Conservation (phyloP, 176 grass and related monocot species). For the Phragmites australis region DNA sequence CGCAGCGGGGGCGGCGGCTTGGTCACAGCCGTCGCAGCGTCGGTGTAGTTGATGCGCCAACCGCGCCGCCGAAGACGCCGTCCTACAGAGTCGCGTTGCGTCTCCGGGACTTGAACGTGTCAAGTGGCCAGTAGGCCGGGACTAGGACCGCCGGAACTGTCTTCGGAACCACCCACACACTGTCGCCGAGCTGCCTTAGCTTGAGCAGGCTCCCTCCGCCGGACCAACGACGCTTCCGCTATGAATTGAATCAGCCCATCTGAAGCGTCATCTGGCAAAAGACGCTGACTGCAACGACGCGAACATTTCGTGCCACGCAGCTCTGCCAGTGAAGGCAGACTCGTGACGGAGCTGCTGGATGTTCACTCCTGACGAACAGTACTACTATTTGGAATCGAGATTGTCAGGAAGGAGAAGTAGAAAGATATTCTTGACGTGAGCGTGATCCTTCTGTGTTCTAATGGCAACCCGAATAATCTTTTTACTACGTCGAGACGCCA, state of each 20-base stretch:
- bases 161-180: neutral
- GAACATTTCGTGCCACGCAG: neutral
- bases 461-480: neutral
- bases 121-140: slow-evolving; percentile 7
- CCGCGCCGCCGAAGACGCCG: neutral
- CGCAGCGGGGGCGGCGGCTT: too few species aligned
- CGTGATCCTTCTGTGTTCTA: neutral
- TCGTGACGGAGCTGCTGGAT: neutral
- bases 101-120: neutral
- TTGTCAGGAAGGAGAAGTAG: neutral
- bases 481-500: neutral
- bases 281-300: neutral
- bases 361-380: neutral
- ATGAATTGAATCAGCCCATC: neutral
- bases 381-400: neutral
- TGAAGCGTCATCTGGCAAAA: neutral
- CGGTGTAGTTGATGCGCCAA: neutral
- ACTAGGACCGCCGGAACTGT: neutral
- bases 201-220: slow-evolving; percentile 21
- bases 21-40: too few species aligned
- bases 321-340: neutral
- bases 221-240: slow-evolving; percentile 3
- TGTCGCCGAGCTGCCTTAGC: slow-evolving; percentile 17
- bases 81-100: neutral
- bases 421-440: neutral